These are phyloP conservation scores for Bothriochloa decipiens DNA, from an alignment of 176 grass and related monocot genomes.

Conservation along the genomic window DNA sequence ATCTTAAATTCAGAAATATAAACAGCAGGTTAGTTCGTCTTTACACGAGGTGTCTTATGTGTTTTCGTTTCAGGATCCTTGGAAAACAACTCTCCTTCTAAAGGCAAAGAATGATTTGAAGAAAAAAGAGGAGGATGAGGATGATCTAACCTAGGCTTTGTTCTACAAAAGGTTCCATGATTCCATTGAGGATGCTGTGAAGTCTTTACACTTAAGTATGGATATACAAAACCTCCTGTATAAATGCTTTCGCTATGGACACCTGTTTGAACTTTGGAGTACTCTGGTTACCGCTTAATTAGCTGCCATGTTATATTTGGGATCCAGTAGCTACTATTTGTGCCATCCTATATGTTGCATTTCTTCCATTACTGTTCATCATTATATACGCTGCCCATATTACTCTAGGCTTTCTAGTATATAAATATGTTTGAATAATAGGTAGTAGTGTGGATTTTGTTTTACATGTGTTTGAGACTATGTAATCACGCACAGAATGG, in stretches of 20 bases:
- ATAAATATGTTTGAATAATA: neutral
- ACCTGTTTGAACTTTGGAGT: slow-evolving; percentile 1
- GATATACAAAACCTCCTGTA: neutral
- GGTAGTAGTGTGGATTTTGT: neutral
- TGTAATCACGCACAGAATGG: neutral
- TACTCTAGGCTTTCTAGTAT: neutral
- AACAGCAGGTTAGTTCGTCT: neutral
- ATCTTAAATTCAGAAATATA: neutral
- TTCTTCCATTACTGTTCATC: neutral
- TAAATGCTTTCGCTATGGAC: neutral
- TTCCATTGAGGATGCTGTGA: slow-evolving; percentile 17
- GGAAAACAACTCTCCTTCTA: slow-evolving; percentile 90
- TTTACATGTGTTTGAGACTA: neutral
- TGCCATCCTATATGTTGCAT: neutral
- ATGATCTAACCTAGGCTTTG: slow-evolving; percentile 79
- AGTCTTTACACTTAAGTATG: neutral
- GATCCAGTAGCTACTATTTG: neutral
- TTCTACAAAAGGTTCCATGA: slow-evolving; percentile 36
- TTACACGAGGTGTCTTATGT: neutral
- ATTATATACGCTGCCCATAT: neutral
- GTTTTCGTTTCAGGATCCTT: slow-evolving; percentile 69
- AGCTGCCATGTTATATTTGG: neutral
- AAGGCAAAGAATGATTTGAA: slow-evolving; percentile 83
- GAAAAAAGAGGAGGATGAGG: slow-evolving; percentile 77
- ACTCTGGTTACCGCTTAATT: neutral